Conservation (phyloP, 202 grass and related monocot species). For the Dendrocalamus latiflorus region DNA sequence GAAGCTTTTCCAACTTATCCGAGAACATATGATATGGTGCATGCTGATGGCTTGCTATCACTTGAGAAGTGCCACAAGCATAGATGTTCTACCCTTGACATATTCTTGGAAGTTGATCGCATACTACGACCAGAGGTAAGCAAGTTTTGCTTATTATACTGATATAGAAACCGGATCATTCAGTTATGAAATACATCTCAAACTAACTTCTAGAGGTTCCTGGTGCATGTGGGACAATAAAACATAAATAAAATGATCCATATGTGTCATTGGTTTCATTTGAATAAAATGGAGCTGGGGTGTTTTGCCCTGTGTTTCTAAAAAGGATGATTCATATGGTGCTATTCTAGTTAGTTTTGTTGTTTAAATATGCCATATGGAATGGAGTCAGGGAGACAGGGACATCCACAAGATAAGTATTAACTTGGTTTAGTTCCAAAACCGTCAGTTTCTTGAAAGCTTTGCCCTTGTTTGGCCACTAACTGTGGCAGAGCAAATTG, state of each 20-base stretch:
- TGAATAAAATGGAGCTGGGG: too few relatives aligned
- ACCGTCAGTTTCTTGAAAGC: too few relatives aligned
- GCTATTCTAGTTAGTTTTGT: background rate
- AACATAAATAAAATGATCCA: background rate
- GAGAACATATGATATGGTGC: conserved; percentile 99
- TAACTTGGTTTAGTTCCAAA: background rate
- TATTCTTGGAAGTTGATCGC: conserved; percentile 95
- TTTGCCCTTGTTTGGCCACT: too few relatives aligned
- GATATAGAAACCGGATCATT: conserved; percentile 1
- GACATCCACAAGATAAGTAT: background rate
- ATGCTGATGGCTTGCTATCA: conserved; percentile 86
- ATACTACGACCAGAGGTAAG: conserved; percentile 95
- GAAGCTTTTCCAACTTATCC: conserved; percentile 97
- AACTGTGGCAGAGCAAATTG: background rate
- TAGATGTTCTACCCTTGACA: conserved; percentile 82
- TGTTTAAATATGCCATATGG: background rate
- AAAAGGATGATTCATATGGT: too few relatives aligned
- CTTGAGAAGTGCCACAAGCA: conserved; percentile 52
- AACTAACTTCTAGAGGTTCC: background rate
- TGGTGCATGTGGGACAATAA: conserved; percentile 10
- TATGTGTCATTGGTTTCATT: too few relatives aligned
- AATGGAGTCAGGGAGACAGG: background rate
- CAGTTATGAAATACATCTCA: background rate
- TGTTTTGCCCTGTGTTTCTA: too few relatives aligned
- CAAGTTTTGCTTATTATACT: conserved; percentile 8